phyloP scores from a whole-genome alignment of 2,329 filamentous ascomycete species.

The Aspergillus clavatus region DNA sequence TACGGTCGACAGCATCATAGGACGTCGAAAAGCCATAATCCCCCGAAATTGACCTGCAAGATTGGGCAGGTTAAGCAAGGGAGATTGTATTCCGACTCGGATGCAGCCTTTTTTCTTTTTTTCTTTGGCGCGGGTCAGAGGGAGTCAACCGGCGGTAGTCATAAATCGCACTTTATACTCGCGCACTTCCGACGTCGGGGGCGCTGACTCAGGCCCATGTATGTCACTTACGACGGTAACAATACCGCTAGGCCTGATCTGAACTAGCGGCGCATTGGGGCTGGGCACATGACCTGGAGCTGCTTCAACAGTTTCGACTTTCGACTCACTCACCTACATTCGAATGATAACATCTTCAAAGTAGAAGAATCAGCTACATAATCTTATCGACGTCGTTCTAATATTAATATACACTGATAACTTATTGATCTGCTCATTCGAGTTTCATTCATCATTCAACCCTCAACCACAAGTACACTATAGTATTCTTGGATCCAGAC shows the following conservation, averaged over 20 bases:
- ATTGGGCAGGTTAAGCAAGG: constrained; percentile 9
- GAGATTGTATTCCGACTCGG: constrained; percentile 6
- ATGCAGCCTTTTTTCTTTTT: constrained; percentile 23
- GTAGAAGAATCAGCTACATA: no score
- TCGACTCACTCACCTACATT: no score
- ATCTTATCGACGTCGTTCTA: no score
- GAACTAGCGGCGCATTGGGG: constrained; percentile 8
- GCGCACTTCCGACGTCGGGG: constrained; percentile 34
- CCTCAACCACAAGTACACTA: neutral
- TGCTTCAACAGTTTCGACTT: neutral
- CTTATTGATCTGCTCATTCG: neutral
- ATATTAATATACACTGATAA: no score
- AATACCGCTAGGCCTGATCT: constrained; percentile 12
- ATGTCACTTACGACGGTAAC: constrained; percentile 4
- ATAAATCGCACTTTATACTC: neutral
- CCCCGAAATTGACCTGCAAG: constrained; percentile 11
- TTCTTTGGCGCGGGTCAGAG: neutral
- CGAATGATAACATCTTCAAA: no score
- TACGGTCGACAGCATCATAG: constrained; percentile 30
- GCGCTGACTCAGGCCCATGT: constrained; percentile 28
- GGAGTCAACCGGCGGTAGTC: neutral
- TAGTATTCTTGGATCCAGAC: constrained; percentile 1
- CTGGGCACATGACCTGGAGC: constrained; percentile 4
- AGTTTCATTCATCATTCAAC: neutral
- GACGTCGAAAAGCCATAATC: constrained; percentile 38